These are phyloP conservation scores for Chrysanthemum seticuspe DNA, from an alignment of 129 eudicot species.

Conservation along the genomic window DNA sequence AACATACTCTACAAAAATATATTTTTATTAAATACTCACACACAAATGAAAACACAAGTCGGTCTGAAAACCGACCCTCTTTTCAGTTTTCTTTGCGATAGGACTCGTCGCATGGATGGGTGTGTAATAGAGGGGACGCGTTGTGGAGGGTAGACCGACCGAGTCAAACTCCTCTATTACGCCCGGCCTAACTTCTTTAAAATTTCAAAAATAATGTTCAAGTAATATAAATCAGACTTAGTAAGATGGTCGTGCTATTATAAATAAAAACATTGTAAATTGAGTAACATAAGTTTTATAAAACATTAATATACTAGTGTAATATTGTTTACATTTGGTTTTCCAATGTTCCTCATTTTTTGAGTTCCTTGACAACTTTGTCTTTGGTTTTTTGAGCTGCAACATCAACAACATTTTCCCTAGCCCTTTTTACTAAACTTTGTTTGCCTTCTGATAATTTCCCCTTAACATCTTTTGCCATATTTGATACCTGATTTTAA, in stretches of 20 bases:
- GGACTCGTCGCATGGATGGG: no score
- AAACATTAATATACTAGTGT: not conserved
- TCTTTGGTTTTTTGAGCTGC: constrained; percentile 41
- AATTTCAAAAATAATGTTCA: no score
- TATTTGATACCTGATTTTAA: constrained; percentile 32
- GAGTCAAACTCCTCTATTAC: no score
- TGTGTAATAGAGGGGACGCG: no score
- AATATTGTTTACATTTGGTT: not conserved
- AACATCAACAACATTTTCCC: constrained; percentile 35
- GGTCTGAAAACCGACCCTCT: no score
- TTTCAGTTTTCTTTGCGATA: no score
- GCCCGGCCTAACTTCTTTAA: no score
- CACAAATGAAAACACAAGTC: no score
- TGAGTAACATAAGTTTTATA: not conserved
- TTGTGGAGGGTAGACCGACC: no score
- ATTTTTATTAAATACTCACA: no score
- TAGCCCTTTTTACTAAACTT: constrained; percentile 24
- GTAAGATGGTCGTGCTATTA: not conserved
- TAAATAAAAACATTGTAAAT: not conserved
- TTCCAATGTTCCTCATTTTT: constrained; percentile 3
- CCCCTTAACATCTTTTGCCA: constrained; percentile 23
- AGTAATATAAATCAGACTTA: no score
- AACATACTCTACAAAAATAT: no score
- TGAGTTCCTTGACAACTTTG: constrained; percentile 24
- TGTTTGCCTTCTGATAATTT: constrained; percentile 33